Conservation (phyloP, 129 eudicot species). For the Mikania micrantha region DNA sequence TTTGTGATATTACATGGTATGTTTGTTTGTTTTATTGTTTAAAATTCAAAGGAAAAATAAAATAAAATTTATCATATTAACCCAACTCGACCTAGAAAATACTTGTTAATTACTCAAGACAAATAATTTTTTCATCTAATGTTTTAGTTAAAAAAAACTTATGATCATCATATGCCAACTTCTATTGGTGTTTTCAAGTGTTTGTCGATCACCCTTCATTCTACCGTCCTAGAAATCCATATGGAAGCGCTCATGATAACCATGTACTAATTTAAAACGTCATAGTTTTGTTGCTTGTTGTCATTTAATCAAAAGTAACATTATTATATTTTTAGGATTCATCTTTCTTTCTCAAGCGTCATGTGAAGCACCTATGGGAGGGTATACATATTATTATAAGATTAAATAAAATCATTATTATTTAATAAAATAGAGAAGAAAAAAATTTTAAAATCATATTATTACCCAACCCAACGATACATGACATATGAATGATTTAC, state of each 20-base stretch:
- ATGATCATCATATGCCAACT: not conserved
- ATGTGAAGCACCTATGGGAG: conserved; percentile 95
- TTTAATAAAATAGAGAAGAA: no score
- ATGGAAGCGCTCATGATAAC: conserved; percentile 76
- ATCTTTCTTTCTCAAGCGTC: conserved; percentile 92
- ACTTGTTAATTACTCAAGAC: no score
- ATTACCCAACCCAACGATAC: conserved; percentile 6
- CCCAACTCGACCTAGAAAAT: not conserved
- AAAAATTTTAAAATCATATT: no score
- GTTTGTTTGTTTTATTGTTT: no score
- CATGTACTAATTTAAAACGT: conserved; percentile 48
- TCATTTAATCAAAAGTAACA: not conserved
- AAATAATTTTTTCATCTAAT: not conserved
- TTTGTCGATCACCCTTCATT: conserved; percentile 89
- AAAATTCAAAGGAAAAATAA: no score
- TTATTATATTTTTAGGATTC: conserved; percentile 43
- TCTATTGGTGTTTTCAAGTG: conserved; percentile 39
- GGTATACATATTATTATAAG: conserved; percentile 78
- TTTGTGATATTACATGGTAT: no score
- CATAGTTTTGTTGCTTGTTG: not conserved
- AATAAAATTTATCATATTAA: not conserved
- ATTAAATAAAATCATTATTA: no score
- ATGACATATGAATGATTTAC: not conserved
- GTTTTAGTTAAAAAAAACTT: not conserved
- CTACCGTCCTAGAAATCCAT: conserved; percentile 92